Evolutionary conservation across 2,329 filamentous ascomycete species (phyloP).

Genomic region (Neurospora crassa): DNA sequence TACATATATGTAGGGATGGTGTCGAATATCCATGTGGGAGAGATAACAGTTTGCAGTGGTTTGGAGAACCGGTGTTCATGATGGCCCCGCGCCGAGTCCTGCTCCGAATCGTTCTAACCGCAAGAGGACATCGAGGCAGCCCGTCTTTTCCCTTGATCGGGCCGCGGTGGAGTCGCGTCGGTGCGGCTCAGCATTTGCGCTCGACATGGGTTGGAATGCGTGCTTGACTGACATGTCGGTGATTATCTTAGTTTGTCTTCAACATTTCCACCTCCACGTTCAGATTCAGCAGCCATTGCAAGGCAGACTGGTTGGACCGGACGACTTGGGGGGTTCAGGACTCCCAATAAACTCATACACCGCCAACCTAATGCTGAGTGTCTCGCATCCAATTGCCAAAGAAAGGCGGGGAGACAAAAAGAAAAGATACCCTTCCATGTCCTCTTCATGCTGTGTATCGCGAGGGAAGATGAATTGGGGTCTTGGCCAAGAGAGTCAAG

Average conservation of each 20-base stretch:
- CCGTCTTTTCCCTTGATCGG: not conserved
- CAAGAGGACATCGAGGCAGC: not conserved
- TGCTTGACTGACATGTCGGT: not conserved
- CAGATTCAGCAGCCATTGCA: not conserved
- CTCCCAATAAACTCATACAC: not conserved
- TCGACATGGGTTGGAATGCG: not conserved
- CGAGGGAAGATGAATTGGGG: not conserved
- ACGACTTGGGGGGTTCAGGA: not conserved
- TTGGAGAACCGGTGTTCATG: not conserved
- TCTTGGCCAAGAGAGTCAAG: not conserved
- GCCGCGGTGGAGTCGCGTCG: not conserved
- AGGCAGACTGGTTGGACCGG: not conserved
- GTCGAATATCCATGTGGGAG: not conserved
- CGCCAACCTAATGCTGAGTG: not conserved
- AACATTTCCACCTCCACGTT: not conserved
- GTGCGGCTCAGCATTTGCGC: not conserved
- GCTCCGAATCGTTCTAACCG: not conserved
- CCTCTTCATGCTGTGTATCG: not conserved
- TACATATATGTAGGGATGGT: not conserved
- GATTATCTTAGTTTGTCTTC: not conserved
- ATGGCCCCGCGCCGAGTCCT: not conserved
- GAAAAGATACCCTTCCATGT: not conserved
- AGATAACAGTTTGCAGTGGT: not conserved
- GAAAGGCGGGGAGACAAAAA: not conserved
- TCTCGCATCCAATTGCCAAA: not conserved